phyloP scores from a whole-genome alignment of 1,284 basidiomycete species.

The Cryptococcus depauperatus region DNA sequence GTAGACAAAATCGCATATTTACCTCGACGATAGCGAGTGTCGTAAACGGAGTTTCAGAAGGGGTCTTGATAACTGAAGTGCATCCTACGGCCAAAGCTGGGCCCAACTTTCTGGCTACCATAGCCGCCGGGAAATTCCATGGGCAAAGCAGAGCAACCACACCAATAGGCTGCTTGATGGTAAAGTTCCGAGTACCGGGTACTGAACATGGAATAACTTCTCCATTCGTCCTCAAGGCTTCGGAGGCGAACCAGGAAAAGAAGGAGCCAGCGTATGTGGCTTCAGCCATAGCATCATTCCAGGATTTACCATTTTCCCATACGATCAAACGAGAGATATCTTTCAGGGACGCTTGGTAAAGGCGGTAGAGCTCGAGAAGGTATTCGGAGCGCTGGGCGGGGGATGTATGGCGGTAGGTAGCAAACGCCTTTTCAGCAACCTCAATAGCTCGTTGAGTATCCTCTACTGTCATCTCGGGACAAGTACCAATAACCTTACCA shows the following conservation, averaged over 20 bases:
- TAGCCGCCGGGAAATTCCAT: constrained; percentile 86
- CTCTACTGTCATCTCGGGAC: constrained; percentile 75
- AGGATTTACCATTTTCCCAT: constrained; percentile 83
- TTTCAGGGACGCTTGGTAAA: constrained; percentile 29
- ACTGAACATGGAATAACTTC: constrained; percentile 77
- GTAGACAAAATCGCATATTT: not conserved
- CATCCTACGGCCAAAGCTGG: constrained; percentile 83
- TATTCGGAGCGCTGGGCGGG: constrained; percentile 27
- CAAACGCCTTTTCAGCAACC: constrained; percentile 66
- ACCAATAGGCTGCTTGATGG: constrained; percentile 91
- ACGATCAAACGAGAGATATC: constrained; percentile 42
- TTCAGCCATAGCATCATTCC: constrained; percentile 74
- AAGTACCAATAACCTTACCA: constrained; percentile 63
- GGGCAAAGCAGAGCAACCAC: constrained; percentile 46
- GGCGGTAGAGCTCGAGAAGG: constrained; percentile 27
- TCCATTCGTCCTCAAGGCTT: constrained; percentile 63
- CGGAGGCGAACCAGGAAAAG: constrained; percentile 77
- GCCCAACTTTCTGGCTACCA: constrained; percentile 55
- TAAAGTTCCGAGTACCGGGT: constrained; percentile 67
- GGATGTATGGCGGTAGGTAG: constrained; percentile 70
- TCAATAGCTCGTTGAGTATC: constrained; percentile 75
- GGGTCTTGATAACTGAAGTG: constrained; percentile 90
- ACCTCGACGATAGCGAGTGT: constrained; percentile 58
- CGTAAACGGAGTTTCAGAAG: constrained; percentile 92
- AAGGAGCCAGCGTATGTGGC: constrained; percentile 73